Base-by-base conservation (phyloP, 2,329 filamentous ascomycete genomes). In the Calonectria ilicicola region DNA sequence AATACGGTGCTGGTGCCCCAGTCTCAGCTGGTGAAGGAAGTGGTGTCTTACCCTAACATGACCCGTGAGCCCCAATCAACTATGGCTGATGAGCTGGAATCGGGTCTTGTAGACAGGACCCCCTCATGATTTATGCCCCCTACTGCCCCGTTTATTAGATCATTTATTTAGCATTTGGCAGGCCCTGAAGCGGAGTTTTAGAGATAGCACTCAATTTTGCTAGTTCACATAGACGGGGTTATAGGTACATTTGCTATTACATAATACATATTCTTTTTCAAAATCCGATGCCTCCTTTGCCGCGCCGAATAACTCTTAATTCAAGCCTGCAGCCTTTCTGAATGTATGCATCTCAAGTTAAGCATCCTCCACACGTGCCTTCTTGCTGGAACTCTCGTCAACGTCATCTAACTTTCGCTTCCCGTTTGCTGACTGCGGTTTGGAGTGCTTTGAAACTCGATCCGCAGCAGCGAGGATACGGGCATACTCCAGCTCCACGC, bases 401-500 rank as follows among this genome's bases (percentile, higher is more conserved):
- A 63, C 77, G 3, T 80, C 78, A n/a, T 79, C 82, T 2, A 85
- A 72, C 79, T 88, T 90, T 58, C 89, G 84, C 83, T 91, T 91
- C 6, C 84, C 83, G 40, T 83, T 85, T 6, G 78, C 47, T 46
- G 49, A 62, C 51, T 69, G 73, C 21, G 47, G 67, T 60, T 69
- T 68, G 29, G 72, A 76, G 65, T 84, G 79, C 65, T 82, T 79
- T 27, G 80, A 69, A 40, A 79, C 81, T n/a, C 84, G 82, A 65
- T 90, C 87, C 44, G 83, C 82, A 63, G 85, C 83, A 19, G 84
- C 83, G 44, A 96, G 83, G 47, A 95, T 85, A 66, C 91, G 88
- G n/a, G 90, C 89, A 82, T 95, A 96, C 76, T 95, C 94, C 64
- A 91, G 89, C 79, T 94, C 90, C 19, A 96, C 93, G 60, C 89